phyloP scores from a whole-genome alignment of 2,329 filamentous ascomycete species.

The Dactylellina drechsleri region DNA sequence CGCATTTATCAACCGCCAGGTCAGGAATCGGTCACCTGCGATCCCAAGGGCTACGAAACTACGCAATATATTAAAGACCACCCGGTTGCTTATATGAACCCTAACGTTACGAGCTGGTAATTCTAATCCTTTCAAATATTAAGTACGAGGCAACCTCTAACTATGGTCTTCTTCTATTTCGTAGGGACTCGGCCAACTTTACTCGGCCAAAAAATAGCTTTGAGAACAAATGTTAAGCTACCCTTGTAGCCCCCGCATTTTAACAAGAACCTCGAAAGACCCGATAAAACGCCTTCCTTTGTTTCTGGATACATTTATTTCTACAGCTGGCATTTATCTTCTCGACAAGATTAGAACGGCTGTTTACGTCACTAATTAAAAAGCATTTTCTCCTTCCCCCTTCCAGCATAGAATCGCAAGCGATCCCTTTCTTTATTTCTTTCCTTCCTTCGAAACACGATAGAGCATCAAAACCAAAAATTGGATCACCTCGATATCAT shows the following conservation, averaged over 20 bases:
- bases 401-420: conserved; percentile 7
- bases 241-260: not conserved
- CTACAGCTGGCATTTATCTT: conserved; percentile 1
- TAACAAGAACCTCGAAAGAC: not conserved
- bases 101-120: conserved; percentile 64
- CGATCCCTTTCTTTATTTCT: not conserved
- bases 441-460: not conserved
- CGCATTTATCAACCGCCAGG: conserved; percentile 68
- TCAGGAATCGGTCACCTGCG: conserved; percentile 66
- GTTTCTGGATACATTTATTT: conserved; percentile 8
- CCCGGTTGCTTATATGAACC: conserved; percentile 65
- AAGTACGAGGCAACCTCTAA: too few relatives aligned
- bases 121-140: too few relatives aligned
- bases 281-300: conserved; percentile 36
- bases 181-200: conserved; percentile 37
- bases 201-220: conserved; percentile 50
- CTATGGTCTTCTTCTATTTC: too few relatives aligned
- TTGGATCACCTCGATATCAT: not conserved
- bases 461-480: conserved; percentile 5
- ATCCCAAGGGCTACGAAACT: conserved; percentile 67
- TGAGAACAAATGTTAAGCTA: conserved; percentile 47
- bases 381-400: conserved; percentile 3
- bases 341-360: conserved; percentile 14
- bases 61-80: conserved; percentile 66
- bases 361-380: conserved; percentile 9